Conservation (phyloP, 2,329 filamentous ascomycete species). For the Colletotrichum lupini region DNA sequence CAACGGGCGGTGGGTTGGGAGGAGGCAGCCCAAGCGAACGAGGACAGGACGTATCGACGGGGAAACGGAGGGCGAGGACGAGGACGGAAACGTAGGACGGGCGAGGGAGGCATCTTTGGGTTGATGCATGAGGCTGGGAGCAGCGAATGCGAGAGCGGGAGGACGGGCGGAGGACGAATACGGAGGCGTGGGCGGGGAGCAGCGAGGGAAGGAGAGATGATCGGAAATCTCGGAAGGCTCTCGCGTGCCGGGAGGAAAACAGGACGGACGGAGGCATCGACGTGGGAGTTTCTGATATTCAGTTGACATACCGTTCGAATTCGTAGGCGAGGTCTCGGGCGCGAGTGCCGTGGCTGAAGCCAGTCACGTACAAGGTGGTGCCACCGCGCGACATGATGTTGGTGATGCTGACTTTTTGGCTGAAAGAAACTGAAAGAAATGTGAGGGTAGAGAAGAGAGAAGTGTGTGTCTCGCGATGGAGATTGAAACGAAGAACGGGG, state of each 20-base stretch:
- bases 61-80: constrained; percentile 53
- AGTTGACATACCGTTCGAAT: constrained; percentile 98
- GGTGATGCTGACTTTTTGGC: constrained; percentile 26
- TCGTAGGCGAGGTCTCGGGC: constrained; percentile 99
- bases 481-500: constrained; percentile 9
- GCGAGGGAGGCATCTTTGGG: constrained; percentile 44
- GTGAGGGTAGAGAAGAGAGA: constrained; percentile 9
- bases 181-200: constrained; percentile 48
- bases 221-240: constrained; percentile 45
- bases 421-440: constrained; percentile 17
- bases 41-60: constrained; percentile 43
- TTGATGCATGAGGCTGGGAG: constrained; percentile 40
- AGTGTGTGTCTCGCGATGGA: background rate
- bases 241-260: constrained; percentile 45
- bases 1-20: constrained; percentile 16
- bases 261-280: constrained; percentile 61
- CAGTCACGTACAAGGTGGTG: constrained; percentile 97
- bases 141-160: constrained; percentile 46
- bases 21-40: constrained; percentile 30
- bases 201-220: constrained; percentile 43
- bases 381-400: constrained; percentile 87
- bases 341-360: constrained; percentile 98
- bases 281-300: constrained; percentile 50
- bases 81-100: background rate
- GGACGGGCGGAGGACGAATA: constrained; percentile 54